phyloP scores from a whole-genome alignment of 441 rosid genomes.

The Gossypium davidsonii region DNA sequence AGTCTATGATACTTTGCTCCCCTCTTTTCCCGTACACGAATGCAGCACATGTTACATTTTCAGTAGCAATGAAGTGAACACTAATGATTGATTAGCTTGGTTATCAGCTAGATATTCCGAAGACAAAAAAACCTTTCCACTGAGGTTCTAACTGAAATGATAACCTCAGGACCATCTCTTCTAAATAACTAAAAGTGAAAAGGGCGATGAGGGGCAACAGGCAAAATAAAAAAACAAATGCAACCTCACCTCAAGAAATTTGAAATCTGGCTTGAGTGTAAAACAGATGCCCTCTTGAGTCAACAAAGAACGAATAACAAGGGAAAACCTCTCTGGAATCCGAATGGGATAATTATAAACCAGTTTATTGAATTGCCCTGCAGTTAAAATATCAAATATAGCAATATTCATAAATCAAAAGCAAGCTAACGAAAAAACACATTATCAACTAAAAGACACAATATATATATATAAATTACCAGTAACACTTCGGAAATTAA shows the following conservation, averaged over 20 bases:
- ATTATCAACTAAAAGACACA: slow-evolving; percentile 5
- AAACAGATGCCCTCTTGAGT: slow-evolving; percentile 96
- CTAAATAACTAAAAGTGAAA: not conserved
- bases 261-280: slow-evolving; percentile 83
- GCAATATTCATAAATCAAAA: not conserved
- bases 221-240: not conserved
- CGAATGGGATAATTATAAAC: slow-evolving; percentile 92
- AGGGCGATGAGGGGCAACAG: not conserved
- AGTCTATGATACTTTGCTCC: not conserved
- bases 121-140: not conserved
- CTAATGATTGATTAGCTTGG: not conserved
- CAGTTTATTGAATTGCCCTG: slow-evolving; percentile 85
- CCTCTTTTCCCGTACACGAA: not conserved
- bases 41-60: not conserved
- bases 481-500: slow-evolving; percentile 87
- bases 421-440: not conserved
- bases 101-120: not conserved
- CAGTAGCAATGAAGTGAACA: not conserved
- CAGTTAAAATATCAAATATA: slow-evolving; percentile 13
- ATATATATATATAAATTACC: slow-evolving; percentile 33
- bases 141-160: not conserved
- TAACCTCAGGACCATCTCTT: not conserved
- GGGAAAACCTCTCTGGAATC: slow-evolving; percentile 92
- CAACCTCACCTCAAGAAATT: slow-evolving; percentile 79
- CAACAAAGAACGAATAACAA: slow-evolving; percentile 83